A percentile compares a stretch with the other conserved stretches of the same genome.
Conservation (phyloP, 2,329 filamentous ascomycete species). For the Aspergillus pseudoviridinutans region DNA sequence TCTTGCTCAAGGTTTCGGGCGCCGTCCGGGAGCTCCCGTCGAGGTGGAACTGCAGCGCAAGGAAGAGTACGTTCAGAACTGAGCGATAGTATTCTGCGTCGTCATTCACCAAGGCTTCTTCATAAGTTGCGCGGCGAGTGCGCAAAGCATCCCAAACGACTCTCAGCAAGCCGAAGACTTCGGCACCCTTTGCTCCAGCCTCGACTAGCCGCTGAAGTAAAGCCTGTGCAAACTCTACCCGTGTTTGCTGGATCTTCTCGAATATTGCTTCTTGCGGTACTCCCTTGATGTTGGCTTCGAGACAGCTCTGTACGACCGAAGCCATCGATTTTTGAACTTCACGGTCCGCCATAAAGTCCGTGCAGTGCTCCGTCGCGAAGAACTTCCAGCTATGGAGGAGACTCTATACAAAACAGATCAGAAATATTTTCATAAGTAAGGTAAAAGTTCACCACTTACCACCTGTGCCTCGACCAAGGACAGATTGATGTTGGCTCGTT, state of each 20-base stretch:
- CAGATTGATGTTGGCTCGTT: slow-evolving; percentile 82
- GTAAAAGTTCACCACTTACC: slow-evolving; percentile 45
- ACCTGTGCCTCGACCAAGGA: slow-evolving; percentile 91
- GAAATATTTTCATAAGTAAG: slow-evolving; percentile 11
- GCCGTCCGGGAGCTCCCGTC: slow-evolving; percentile 30
- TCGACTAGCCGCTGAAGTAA: slow-evolving; percentile 75
- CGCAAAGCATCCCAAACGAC: slow-evolving; percentile 60
- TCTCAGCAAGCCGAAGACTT: slow-evolving; percentile 53
- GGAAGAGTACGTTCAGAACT: slow-evolving; percentile 78
- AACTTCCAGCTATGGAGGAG: slow-evolving; percentile 89
- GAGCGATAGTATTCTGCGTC: slow-evolving; percentile 73
- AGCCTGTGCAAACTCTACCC: slow-evolving; percentile 77
- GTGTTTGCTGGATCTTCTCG: slow-evolving; percentile 66
- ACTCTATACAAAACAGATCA: slow-evolving; percentile 47
- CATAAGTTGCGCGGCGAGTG: slow-evolving; percentile 54
- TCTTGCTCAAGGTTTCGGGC: slow-evolving; percentile 33
- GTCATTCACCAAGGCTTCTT: slow-evolving; percentile 53
- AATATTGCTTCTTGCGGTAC: slow-evolving; percentile 79
- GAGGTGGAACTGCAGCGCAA: slow-evolving; percentile 61
- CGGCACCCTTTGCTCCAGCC: slow-evolving; percentile 45
- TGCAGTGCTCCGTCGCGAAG: slow-evolving; percentile 77
- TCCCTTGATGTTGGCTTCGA: slow-evolving; percentile 69
- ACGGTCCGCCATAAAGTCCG: slow-evolving; percentile 51
- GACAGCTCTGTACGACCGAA: slow-evolving; percentile 70
- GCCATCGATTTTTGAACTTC: slow-evolving; percentile 66